Evolutionary conservation across 1,139 yeast species (phyloP).

Genomic region (Blastobotrys arbuscula): DNA sequence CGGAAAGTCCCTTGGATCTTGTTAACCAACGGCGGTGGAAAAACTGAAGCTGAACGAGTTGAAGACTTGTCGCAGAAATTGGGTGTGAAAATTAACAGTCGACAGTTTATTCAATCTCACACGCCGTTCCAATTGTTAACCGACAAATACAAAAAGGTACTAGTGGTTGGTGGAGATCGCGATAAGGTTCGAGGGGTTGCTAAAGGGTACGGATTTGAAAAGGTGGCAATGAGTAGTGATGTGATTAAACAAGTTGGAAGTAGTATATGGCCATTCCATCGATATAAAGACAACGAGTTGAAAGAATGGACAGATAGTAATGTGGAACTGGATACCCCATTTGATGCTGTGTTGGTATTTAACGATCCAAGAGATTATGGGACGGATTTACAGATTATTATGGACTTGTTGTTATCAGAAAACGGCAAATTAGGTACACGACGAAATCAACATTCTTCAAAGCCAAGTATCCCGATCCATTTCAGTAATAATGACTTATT

Average conservation of each 20-base stretch:
- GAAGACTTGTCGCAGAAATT: conserved; percentile 49
- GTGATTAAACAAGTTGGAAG: conserved; percentile 39
- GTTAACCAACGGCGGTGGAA: conserved; percentile 93
- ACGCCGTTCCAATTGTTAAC: conserved; percentile 75
- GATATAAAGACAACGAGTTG: conserved; percentile 46
- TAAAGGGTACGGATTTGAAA: conserved; percentile 65
- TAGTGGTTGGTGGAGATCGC: conserved; percentile 79
- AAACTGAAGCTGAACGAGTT: conserved; percentile 58
- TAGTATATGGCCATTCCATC: conserved; percentile 69
- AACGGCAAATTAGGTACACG: conserved; percentile 63
- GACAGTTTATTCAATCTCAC: conserved; percentile 82
- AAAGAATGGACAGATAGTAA: conserved; percentile 39
- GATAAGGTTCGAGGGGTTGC: conserved; percentile 73
- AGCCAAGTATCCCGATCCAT: conserved; percentile 70
- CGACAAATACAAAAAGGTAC: conserved; percentile 50
- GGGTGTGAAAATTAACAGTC: conserved; percentile 42
- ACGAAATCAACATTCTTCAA: conserved; percentile 31
- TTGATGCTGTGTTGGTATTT: conserved; percentile 80
- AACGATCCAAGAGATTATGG: conserved; percentile 92
- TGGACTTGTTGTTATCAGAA: conserved; percentile 64
- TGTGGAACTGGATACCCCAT: conserved; percentile 40
- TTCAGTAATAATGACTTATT: conserved; percentile 84
- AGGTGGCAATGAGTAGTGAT: conserved; percentile 75
- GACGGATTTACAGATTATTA: conserved; percentile 71
- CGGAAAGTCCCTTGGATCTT: conserved; percentile 71